Base-by-base conservation (phyloP, 345 rosid genomes). In the Moricandia moricandioides region DNA sequence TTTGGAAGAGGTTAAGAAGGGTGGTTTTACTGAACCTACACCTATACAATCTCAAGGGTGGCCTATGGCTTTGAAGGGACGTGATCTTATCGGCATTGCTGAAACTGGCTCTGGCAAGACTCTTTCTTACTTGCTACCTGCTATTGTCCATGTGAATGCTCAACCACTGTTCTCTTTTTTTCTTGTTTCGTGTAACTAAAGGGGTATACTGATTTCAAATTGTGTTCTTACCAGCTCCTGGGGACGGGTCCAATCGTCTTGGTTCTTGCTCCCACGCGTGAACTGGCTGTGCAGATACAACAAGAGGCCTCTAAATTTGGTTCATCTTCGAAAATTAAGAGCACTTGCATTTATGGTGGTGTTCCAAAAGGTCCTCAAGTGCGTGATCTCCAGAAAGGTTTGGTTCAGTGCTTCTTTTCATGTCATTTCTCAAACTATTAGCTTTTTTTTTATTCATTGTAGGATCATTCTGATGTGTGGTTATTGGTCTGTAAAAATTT, bases 341-440 rank as follows among this genome's bases (percentile, higher is more conserved):
- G 77, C 78, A 92, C 97, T 31, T 92, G 99, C 83, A 83, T 92
- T 60, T 95, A 95, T 67, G 99, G 99, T 74, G 99, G 99, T 75
- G 99, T 95, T 79, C 99, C 99, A 4, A 95, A 95, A 84, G 98
- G 99, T 76, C 99, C 99, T 78, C 99, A 95, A 82, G 96, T 95
- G 71, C 99, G 98, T 84, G 97, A 95, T 88, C 91, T 95, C 72
- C 99, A 92, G 85, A 95, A 95, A 89, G 0, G 4, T 71, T 72
- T 73, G 61, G 77, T 77, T 79, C 67, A n/a, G 0, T 65, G 33
- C 7, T 21, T 69, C 2, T 21, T 33, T 52, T 60, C 67, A 0
- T 37, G 47, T 8, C 30, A 54, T 37, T 62, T 61, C 13, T 39
- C 6, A 10, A 6, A 54, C 10, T 4, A n/a, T 10, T 34, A 1